These are phyloP conservation scores for Aspergillus glaucus DNA, from an alignment of 2,329 filamentous ascomycete species.

Conservation along the genomic window DNA sequence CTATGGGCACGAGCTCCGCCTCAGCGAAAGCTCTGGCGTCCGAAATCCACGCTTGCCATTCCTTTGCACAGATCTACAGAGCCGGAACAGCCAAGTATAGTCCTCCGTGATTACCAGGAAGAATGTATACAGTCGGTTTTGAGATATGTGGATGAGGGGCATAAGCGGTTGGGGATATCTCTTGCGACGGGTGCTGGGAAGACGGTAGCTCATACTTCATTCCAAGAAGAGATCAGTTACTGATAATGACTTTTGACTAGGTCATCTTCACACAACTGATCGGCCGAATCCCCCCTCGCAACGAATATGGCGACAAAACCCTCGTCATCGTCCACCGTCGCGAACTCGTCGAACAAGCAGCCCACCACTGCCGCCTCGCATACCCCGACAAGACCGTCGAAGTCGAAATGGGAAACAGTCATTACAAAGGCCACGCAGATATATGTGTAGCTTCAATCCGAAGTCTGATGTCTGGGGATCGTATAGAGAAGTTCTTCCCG, in stretches of 20 bases:
- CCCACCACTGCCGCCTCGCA: slow-evolving; percentile 69
- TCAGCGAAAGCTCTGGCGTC: slow-evolving; percentile 18
- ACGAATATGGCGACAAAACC: slow-evolving; percentile 61
- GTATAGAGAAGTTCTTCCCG: slow-evolving; percentile 79
- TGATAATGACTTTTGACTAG: slow-evolving; percentile 35
- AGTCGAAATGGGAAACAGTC: slow-evolving; percentile 79
- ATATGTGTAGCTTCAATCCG: slow-evolving; percentile 90
- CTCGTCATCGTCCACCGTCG: slow-evolving; percentile 87
- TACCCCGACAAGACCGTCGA: slow-evolving; percentile 80
- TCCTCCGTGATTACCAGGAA: slow-evolving; percentile 78
- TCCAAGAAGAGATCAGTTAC: background rate
- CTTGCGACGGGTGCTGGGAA: slow-evolving; percentile 85
- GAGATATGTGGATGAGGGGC: slow-evolving; percentile 59
- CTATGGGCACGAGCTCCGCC: background rate
- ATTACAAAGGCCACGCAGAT: slow-evolving; percentile 74
- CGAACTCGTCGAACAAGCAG: slow-evolving; percentile 91
- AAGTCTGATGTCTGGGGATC: slow-evolving; percentile 69
- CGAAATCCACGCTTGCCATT: slow-evolving; percentile 15
- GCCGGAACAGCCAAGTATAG: slow-evolving; percentile 38
- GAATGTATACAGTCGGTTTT: slow-evolving; percentile 84
- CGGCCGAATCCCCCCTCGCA: slow-evolving; percentile 58
- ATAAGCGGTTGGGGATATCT: slow-evolving; percentile 76
- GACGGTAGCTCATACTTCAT: slow-evolving; percentile 52
- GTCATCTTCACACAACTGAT: slow-evolving; percentile 97
- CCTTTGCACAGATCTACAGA: background rate